Percentiles rank a stretch among this genome's conserved stretches.
phyloP scores from a whole-genome alignment of 495 filamentous ascomycete genomes.

The Neurospora sp. region DNA sequence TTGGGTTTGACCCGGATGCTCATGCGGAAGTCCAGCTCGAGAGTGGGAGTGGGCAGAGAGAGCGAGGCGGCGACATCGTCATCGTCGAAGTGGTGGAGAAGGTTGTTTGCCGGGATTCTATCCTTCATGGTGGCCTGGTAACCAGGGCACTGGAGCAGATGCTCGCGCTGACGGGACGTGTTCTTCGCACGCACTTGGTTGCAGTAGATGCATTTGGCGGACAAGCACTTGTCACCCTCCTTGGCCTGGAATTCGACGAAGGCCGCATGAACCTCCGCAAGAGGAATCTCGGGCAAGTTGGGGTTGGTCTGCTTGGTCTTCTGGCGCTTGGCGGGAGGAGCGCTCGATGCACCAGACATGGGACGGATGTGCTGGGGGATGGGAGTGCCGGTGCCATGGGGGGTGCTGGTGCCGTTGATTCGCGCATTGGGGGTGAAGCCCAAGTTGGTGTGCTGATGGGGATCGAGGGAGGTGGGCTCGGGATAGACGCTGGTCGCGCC shows the following conservation, averaged over 20 bases:
- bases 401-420: conserved; percentile 18
- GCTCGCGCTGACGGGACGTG: conserved; percentile 23
- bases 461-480: background rate
- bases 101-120: conserved; percentile 19
- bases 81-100: conserved; percentile 21
- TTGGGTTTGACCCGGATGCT: conserved; percentile 23
- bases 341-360: conserved; percentile 6
- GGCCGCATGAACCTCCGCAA: conserved; percentile 20
- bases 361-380: conserved; percentile 7
- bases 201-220: conserved; percentile 17
- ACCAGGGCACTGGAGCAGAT: conserved; percentile 15
- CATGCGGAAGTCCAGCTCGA: conserved; percentile 21
- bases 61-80: conserved; percentile 20
- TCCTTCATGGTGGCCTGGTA: conserved; percentile 18
- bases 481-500: conserved; percentile 1
- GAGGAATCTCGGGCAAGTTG: conserved; percentile 15
- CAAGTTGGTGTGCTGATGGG: conserved; percentile 8
- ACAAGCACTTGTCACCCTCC: conserved; percentile 19
- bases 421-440: conserved; percentile 19
- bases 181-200: conserved; percentile 21
- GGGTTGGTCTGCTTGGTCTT: conserved; percentile 10
- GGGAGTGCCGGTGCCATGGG: conserved; percentile 19
- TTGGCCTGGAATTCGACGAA: conserved; percentile 23
- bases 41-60: conserved; percentile 14
- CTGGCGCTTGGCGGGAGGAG: conserved; percentile 19